phyloP scores from a whole-genome alignment of 331 rosid genomes.

The Quercus tomentella region DNA sequence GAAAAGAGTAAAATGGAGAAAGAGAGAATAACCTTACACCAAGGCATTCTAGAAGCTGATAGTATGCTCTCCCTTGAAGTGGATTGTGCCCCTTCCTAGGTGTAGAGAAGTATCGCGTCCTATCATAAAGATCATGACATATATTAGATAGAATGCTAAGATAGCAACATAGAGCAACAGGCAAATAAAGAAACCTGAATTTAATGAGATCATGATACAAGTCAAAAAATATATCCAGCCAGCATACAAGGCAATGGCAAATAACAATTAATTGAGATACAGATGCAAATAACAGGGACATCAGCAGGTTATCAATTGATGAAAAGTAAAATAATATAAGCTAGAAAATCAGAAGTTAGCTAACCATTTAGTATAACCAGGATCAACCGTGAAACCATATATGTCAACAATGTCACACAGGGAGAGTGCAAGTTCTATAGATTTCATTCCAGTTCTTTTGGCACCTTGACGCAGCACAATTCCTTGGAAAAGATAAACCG shows the following conservation, averaged over 20 bases:
- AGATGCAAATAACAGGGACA: constrained; percentile 4
- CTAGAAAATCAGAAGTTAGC: neutral
- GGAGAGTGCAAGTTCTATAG: too few relatives aligned
- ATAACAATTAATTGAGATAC: neutral
- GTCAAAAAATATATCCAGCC: neutral
- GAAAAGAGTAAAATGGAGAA: neutral
- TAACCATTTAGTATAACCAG: too few relatives aligned
- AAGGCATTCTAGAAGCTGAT: constrained; percentile 96
- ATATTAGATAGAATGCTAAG: neutral
- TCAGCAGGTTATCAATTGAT: neutral
- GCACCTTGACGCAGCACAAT: too few relatives aligned
- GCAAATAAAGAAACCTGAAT: neutral
- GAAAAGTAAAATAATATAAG: neutral
- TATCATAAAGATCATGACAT: constrained; percentile 8
- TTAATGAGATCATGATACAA: constrained; percentile 2
- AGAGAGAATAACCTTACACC: constrained; percentile 52
- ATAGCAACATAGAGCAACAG: neutral
- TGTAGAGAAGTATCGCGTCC: constrained; percentile 91
- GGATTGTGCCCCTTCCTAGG: constrained; percentile 98
- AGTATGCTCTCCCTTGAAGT: constrained; percentile 99
- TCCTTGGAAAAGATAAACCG: too few relatives aligned
- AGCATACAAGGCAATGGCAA: neutral
- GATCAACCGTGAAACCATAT: too few relatives aligned
- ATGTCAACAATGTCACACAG: too few relatives aligned
- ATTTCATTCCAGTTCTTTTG: too few relatives aligned